Conservation (phyloP, 768 basidiomycete species). For the Cystofilobasidium macerans region DNA sequence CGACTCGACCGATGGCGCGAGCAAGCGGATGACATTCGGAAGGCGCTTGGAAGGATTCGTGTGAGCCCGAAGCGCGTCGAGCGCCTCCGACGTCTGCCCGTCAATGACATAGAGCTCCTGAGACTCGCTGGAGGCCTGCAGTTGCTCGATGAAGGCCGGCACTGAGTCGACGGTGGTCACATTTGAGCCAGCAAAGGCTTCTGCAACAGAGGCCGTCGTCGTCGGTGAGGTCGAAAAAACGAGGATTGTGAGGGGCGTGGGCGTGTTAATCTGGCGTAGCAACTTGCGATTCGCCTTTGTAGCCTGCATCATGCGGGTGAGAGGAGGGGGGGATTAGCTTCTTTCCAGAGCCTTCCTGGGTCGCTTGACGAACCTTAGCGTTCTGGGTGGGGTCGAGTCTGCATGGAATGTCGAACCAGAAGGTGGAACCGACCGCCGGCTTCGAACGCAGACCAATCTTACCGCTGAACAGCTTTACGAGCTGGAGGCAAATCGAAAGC, state of each 20-base stretch:
- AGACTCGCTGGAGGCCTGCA: slow-evolving; percentile 35
- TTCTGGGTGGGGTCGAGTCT: slow-evolving; percentile 49
- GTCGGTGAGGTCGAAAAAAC: slow-evolving; percentile 52
- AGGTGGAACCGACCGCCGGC: slow-evolving; percentile 53
- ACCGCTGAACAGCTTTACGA: slow-evolving; percentile 67
- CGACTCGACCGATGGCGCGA: slow-evolving; percentile 51
- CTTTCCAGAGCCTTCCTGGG: too few relatives aligned
- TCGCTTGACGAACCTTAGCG: slow-evolving; percentile 46
- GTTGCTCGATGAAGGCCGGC: slow-evolving; percentile 41
- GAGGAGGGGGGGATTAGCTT: neutral
- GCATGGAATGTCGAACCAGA: slow-evolving; percentile 65
- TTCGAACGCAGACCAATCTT: slow-evolving; percentile 60
- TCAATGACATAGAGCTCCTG: slow-evolving; percentile 61
- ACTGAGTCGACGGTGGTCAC: slow-evolving; percentile 39
- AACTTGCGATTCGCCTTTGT: slow-evolving; percentile 44
- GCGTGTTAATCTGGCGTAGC: slow-evolving; percentile 27
- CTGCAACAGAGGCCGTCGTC: slow-evolving; percentile 49
- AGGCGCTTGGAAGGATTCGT: slow-evolving; percentile 41
- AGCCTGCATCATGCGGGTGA: neutral
- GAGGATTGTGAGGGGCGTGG: slow-evolving; percentile 45
- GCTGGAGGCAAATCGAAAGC: slow-evolving; percentile 59
- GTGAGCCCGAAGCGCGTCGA: slow-evolving; percentile 50
- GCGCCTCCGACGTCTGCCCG: slow-evolving; percentile 51
- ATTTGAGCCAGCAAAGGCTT: slow-evolving; percentile 50
- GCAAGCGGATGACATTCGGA: slow-evolving; percentile 57